A percentile compares a stretch with the other conserved stretches of the same genome.
phyloP scores from a whole-genome alignment of 2,329 filamentous ascomycete genomes.

The Neoscytalidium dimidiatum region DNA sequence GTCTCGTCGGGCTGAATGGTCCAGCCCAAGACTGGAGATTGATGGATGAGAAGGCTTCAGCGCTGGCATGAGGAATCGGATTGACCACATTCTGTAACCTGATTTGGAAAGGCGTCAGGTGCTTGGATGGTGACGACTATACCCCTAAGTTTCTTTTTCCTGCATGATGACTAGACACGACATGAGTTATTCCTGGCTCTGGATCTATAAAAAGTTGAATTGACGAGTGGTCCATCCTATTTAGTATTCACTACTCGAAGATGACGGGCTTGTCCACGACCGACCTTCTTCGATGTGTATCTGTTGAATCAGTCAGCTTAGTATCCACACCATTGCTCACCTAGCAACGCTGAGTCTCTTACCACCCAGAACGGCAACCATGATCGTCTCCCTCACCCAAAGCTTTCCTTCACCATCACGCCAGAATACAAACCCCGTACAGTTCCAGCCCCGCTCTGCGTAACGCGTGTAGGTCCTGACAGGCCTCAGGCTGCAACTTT shows the following conservation, averaged over 20 bases:
- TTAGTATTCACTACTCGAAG: not conserved
- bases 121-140: conserved; percentile 3
- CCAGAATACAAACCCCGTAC: conserved; percentile 5
- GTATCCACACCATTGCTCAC: not conserved
- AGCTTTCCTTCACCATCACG: not conserved
- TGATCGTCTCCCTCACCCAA: conserved; percentile 29
- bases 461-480: conserved; percentile 35
- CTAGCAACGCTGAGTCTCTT: not conserved
- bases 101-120: not conserved
- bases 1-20: not conserved
- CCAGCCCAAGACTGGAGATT: not conserved
- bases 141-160: conserved; percentile 8
- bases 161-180: conserved; percentile 4
- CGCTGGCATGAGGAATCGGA: not conserved
- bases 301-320: not conserved
- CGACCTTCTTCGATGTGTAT: not conserved
- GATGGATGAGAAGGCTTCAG: not conserved
- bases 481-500: conserved; percentile 31
- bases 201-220: not conserved
- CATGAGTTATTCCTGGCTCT: not conserved
- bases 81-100: not conserved
- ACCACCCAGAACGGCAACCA: not conserved
- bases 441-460: conserved; percentile 1
- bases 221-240: not conserved
- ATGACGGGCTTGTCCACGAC: not conserved